Percentiles rank a stretch among this genome's conserved stretches.
Conservation (phyloP, 2,329 filamentous ascomycete species). For the Penicillium rolfsii region DNA sequence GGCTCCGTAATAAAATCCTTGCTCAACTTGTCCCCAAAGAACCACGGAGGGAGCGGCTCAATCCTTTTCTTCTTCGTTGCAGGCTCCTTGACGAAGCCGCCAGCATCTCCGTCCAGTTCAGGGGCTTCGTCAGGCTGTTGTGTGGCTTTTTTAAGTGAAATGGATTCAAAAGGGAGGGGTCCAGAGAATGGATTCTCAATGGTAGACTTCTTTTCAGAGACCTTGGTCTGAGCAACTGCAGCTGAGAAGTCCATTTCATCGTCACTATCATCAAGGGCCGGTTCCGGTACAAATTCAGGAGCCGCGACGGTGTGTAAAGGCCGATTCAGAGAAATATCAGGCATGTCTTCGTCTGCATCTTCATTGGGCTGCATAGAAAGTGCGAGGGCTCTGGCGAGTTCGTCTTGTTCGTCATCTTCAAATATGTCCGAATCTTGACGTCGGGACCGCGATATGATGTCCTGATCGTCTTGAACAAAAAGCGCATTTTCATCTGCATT, state of each 20-base stretch:
- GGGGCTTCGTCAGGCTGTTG: slow-evolving; percentile 49
- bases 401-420: slow-evolving; percentile 67
- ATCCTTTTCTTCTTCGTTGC: slow-evolving; percentile 33
- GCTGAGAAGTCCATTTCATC: slow-evolving; percentile 78
- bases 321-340: slow-evolving; percentile 38
- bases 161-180: slow-evolving; percentile 83
- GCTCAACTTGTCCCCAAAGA: slow-evolving; percentile 42
- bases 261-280: slow-evolving; percentile 58
- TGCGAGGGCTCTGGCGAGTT: slow-evolving; percentile 79
- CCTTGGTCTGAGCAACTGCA: slow-evolving; percentile 72
- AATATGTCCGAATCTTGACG: slow-evolving; percentile 57
- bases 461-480: slow-evolving; percentile 57
- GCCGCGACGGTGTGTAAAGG: slow-evolving; percentile 53
- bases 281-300: slow-evolving; percentile 32
- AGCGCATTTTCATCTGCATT: slow-evolving; percentile 56
- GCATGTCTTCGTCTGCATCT: slow-evolving; percentile 46
- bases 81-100: slow-evolving; percentile 65
- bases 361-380: slow-evolving; percentile 68
- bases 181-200: slow-evolving; percentile 67
- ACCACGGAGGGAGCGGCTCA: slow-evolving; percentile 52
- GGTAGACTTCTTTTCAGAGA: slow-evolving; percentile 53
- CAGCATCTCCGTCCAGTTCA: slow-evolving; percentile 59
- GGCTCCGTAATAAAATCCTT: slow-evolving; percentile 39
- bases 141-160: slow-evolving; percentile 67
- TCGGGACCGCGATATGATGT: slow-evolving; percentile 31